Base-by-base conservation (phyloP, 2,329 filamentous ascomycete species). In the Fusarium odoratissimum region DNA sequence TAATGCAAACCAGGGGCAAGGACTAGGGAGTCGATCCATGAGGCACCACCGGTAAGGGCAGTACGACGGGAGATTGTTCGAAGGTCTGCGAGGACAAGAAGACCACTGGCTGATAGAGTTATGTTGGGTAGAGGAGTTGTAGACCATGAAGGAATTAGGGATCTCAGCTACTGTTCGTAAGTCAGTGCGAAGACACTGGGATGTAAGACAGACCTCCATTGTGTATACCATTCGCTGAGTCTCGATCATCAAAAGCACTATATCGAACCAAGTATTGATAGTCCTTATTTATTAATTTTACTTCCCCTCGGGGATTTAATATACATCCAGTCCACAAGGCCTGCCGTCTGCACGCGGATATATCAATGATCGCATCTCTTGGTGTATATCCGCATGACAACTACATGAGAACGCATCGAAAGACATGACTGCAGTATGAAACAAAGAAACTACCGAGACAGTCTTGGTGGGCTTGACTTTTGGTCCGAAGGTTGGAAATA, bases 1-100 rank as follows among this genome's bases (percentile, higher is more conserved):
- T 87, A 87, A 78, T 91, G 90, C 56, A 91, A 76, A 0, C 90
- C 90, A 0, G 90, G 90, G 4, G 87, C 88, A 6, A 91, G 83
- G 17, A 91, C 82, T 16, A 91, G 82, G 12, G 82, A 82, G 76
- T 91, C 90, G 1, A 89, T 80, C 82, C 87, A 88, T 5, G 85
- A 86, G 2, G 88, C 86, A 6, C 87, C 88, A 31, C 89, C 89
- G 5, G 84, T 85, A 48, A 91, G 82, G 21, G 84, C 86, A 5
- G 89, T 91, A 11, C 89, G 85, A 51, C 86, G 82, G 10, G 88
- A 86, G 31, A 90, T 82, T 5, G 87, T 89, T 40, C 83, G 82
- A 42, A 91, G 83, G 67, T 91, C 88, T 7, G 89, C 89, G 21
- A 91, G 85, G 12, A 87, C 88, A 28, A 91, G 80, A 13, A 91